Base-by-base conservation (phyloP, 805 yeast species). In the Saccharomycopsis capsularis region DNA sequence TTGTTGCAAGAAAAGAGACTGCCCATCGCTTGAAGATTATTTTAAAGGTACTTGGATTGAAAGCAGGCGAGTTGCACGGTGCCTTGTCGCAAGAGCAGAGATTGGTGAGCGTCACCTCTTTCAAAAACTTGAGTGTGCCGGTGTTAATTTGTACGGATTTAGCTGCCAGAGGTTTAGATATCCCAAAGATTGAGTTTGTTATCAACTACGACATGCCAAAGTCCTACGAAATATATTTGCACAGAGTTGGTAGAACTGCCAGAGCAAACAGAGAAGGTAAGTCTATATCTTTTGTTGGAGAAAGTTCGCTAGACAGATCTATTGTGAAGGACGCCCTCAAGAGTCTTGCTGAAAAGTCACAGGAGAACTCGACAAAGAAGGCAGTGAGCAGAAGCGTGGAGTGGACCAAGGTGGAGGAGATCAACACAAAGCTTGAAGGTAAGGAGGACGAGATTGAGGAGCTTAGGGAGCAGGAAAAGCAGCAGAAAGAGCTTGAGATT, bases 81-180 rank as follows among this genome's bases (percentile, higher is more conserved):
- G 79, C 91, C 3, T 70, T 85, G 59, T 74, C 87, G 1, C 95
- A 93, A 68, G 98, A 93, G 56, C 98, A 93, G 68, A 91, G 99
- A 73, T 73, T 91, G 56, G 75, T 75, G 53, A 84, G 85, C 60
- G 85, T 93, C 40, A 84, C 81, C 9, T 84, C 81, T 51, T 93
- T 93, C 71, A 88, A 87, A 59, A 79, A 78, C 55, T 72, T 88
- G 55, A 77, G 78, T 3, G 95, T 90, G 29, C 95, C 98, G 1
- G 80, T 91, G 7, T 72, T 93, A 51, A 74, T 93, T 37, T 93
- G 98, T 81, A 93, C 99, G 0, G 99, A 93, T 75, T 76, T 93
- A 65, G 99, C 99, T 2, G 91, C 99, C 25, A 85, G 99, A 79
- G 99, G 99, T 75, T 76, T 93, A 63, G 99, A 93, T 84, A 93